Evolutionary conservation across 2,329 filamentous ascomycete species (phyloP).

Genomic region (Dactylonectria estremocensis): DNA sequence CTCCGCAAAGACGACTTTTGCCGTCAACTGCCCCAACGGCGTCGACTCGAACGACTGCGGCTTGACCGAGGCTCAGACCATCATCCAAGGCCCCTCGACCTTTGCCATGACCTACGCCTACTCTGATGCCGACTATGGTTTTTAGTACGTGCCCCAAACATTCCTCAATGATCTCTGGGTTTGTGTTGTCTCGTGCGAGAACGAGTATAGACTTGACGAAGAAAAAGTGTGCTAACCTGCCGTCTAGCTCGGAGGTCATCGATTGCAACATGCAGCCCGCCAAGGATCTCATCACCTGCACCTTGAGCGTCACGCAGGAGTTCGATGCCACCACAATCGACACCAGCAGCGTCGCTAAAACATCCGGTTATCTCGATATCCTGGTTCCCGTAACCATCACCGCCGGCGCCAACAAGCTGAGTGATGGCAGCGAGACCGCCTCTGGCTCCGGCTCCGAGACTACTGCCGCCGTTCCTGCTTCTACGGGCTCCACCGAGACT

Average conservation of each 20-base stretch:
- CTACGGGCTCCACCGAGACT: conserved; percentile 37
- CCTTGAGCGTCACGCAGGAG: conserved; percentile 10
- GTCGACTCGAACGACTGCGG: conserved; percentile 46
- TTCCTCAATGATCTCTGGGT: too few species aligned
- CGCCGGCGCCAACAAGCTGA: conserved; percentile 56
- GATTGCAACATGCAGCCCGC: conserved; percentile 47
- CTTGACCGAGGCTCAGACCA: conserved; percentile 35
- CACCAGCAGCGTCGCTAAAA: conserved; percentile 17
- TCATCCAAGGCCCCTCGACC: conserved; percentile 51
- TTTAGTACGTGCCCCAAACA: conserved; percentile 34
- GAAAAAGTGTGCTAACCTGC: conserved; percentile 1
- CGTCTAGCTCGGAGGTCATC: conserved; percentile 35
- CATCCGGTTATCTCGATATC: conserved; percentile 38
- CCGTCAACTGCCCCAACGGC: conserved; percentile 45
- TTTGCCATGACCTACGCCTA: conserved; percentile 39
- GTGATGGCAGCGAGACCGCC: conserved; percentile 22
- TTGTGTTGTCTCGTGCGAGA: neutral
- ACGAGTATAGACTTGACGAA: neutral
- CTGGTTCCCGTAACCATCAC: conserved; percentile 55
- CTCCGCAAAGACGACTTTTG: conserved; percentile 49
- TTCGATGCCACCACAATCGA: conserved; percentile 11
- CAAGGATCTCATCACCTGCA: conserved; percentile 47
- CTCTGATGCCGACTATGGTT: conserved; percentile 27
- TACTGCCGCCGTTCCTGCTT: conserved; percentile 34
- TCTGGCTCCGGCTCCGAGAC: conserved; percentile 19